These are phyloP conservation scores for Psilocybe sp. DNA, from an alignment of 768 basidiomycete genomes.

Conservation along the genomic window DNA sequence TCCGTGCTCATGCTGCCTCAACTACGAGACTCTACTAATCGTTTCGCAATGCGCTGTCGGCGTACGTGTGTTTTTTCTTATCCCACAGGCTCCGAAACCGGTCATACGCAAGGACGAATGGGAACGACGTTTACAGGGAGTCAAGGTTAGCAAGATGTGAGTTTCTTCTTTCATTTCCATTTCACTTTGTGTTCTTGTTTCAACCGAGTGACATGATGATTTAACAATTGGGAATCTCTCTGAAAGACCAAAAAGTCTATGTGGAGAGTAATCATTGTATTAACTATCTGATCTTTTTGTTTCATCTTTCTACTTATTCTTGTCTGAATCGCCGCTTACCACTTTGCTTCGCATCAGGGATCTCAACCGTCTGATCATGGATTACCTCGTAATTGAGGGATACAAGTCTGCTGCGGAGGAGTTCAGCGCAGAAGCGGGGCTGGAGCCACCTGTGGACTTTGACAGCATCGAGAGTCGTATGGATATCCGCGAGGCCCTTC, in stretches of 20 bases:
- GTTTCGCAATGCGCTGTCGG: constrained; percentile 1
- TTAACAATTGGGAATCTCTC: constrained; percentile 98
- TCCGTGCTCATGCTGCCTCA: constrained; percentile 17
- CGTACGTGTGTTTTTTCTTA: not conserved
- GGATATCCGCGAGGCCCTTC: constrained; percentile 91
- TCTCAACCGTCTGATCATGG: constrained; percentile 91
- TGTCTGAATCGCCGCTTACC: constrained; percentile 18
- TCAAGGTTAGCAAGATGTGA: constrained; percentile 87
- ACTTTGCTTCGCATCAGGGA: constrained; percentile 54
- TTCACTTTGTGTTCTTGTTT: constrained; percentile 9
- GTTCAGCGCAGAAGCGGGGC: constrained; percentile 85
- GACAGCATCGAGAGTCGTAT: constrained; percentile 92
- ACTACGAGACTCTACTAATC: constrained; percentile 5
- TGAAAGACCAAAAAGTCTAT: constrained; percentile 45
- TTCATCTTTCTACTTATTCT: constrained; percentile 14
- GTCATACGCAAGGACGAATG: constrained; percentile 79
- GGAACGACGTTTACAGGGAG: constrained; percentile 80
- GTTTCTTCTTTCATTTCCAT: constrained; percentile 32
- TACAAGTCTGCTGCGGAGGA: constrained; percentile 96
- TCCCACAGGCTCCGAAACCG: constrained; percentile 46
- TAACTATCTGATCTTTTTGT: constrained; percentile 75
- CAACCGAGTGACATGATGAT: constrained; percentile 46
- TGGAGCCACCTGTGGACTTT: constrained; percentile 78
- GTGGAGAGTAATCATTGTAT: constrained; percentile 79
- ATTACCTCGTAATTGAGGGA: constrained; percentile 96